These are phyloP conservation scores for Solanum tarijense DNA, from an alignment of 257 asterid species.

Conservation along the genomic window DNA sequence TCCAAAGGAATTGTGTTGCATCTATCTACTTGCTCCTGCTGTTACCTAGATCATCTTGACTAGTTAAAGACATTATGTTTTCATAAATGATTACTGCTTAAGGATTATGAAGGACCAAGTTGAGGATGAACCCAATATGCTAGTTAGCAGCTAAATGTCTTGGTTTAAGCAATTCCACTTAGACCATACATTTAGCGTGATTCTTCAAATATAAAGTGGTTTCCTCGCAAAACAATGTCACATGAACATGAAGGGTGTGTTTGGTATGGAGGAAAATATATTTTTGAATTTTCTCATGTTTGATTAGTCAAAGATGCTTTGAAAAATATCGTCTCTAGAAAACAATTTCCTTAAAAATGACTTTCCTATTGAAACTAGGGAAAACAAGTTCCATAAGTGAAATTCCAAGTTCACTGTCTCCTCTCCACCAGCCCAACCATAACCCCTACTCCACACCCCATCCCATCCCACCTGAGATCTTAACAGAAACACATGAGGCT, in stretches of 20 bases:
- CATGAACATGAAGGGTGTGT: not conserved
- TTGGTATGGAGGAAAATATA: not conserved
- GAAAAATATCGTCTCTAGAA: not conserved
- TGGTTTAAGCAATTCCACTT: not conserved
- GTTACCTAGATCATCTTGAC: not conserved
- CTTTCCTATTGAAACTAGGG: not conserved
- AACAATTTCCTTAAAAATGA: not conserved
- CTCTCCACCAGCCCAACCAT: not conserved
- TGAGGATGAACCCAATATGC: not conserved
- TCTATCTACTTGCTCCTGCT: not conserved
- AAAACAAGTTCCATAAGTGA: not conserved
- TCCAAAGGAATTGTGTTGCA: not conserved
- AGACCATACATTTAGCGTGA: not conserved
- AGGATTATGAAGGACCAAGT: not conserved
- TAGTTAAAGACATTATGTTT: not conserved
- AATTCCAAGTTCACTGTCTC: not conserved
- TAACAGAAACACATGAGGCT: not conserved
- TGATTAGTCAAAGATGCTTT: not conserved
- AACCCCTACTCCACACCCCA: not conserved
- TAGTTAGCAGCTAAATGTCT: not conserved
- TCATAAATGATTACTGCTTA: not conserved
- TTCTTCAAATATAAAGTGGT: not conserved
- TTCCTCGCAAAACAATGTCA: not conserved
- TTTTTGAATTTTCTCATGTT: not conserved
- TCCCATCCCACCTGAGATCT: not conserved